Conservation (phyloP, 2,329 filamentous ascomycete genomes). For the Phaeosphaeria sp. region DNA sequence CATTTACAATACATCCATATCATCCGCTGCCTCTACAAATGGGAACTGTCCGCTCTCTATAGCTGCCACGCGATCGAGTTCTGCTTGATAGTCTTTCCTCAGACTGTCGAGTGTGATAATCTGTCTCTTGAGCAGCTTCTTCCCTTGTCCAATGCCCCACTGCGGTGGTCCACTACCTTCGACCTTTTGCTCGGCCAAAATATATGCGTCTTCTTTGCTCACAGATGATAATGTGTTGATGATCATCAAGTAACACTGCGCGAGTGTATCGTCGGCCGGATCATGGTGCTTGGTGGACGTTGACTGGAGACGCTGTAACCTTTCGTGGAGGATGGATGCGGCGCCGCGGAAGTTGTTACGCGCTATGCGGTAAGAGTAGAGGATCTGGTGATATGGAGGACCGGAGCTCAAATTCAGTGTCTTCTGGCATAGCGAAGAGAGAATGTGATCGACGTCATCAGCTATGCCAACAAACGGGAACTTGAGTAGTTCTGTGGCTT, state of each 20-base stretch:
- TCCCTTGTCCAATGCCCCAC: slow-evolving; percentile 41
- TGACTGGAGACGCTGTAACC: slow-evolving; percentile 59
- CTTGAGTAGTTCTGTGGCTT: slow-evolving; percentile 61
- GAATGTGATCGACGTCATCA: slow-evolving; percentile 78
- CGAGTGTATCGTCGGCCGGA: slow-evolving; percentile 62
- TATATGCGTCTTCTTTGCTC: slow-evolving; percentile 80
- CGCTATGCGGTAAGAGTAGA: slow-evolving; percentile 89
- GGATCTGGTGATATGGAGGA: slow-evolving; percentile 82
- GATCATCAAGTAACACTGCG: slow-evolving; percentile 82
- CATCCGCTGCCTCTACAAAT: slow-evolving; percentile 58
- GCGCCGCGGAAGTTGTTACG: slow-evolving; percentile 86
- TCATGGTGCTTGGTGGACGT: slow-evolving; percentile 48
- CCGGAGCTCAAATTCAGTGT: slow-evolving; percentile 67
- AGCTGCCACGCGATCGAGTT: slow-evolving; percentile 85
- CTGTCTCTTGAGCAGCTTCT: slow-evolving; percentile 65
- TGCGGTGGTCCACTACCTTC: slow-evolving; percentile 45
- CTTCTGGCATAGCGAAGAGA: slow-evolving; percentile 73
- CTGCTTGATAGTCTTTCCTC: slow-evolving; percentile 85
- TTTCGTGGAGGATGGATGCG: slow-evolving; percentile 63
- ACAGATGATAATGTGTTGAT: slow-evolving; percentile 94
- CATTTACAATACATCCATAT: slow-evolving; percentile 46
- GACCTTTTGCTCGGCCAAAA: slow-evolving; percentile 63
- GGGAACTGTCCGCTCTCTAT: slow-evolving; percentile 91
- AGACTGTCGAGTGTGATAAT: slow-evolving; percentile 87
- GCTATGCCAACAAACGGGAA: slow-evolving; percentile 82